Evolutionary conservation across 2,329 filamentous ascomycete species (phyloP).

Genomic region (Aspergillus proliferans): DNA sequence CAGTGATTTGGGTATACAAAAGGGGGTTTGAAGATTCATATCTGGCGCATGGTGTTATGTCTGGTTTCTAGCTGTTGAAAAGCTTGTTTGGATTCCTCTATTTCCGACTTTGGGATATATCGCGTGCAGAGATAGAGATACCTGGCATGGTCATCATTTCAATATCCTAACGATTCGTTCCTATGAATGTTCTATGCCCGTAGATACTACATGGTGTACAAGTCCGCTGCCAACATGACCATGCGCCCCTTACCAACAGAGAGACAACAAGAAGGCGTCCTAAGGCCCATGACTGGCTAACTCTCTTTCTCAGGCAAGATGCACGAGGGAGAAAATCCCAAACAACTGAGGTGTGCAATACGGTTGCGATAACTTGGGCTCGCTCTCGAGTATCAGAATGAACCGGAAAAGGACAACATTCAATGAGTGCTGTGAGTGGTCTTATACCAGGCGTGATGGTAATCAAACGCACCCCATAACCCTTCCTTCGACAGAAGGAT

Average conservation of each 20-base stretch:
- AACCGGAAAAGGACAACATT: too few species aligned
- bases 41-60: slow-evolving; percentile 37
- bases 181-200: slow-evolving; percentile 10
- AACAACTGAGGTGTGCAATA: too few species aligned
- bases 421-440: too few species aligned
- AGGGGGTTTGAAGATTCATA: slow-evolving; percentile 19
- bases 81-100: slow-evolving; percentile 16
- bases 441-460: too few species aligned
- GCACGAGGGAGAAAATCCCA: too few species aligned
- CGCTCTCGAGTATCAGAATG: too few species aligned
- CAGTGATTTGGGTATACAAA: slow-evolving; percentile 17
- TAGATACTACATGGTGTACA: neutral
- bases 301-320: too few species aligned
- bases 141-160: neutral
- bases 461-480: neutral
- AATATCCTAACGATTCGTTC: slow-evolving; percentile 2
- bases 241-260: slow-evolving; percentile 7
- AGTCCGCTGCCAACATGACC: neutral
- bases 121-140: neutral
- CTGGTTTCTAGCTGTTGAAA: slow-evolving; percentile 21
- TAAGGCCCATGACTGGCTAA: too few species aligned
- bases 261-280: slow-evolving; percentile 5
- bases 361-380: too few species aligned
- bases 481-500: slow-evolving; percentile 1
- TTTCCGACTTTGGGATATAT: slow-evolving; percentile 7